Evolutionary conservation across 2,329 filamentous ascomycete species (phyloP).

Genomic region (Nothophaeocryptopus gaeumannii): DNA sequence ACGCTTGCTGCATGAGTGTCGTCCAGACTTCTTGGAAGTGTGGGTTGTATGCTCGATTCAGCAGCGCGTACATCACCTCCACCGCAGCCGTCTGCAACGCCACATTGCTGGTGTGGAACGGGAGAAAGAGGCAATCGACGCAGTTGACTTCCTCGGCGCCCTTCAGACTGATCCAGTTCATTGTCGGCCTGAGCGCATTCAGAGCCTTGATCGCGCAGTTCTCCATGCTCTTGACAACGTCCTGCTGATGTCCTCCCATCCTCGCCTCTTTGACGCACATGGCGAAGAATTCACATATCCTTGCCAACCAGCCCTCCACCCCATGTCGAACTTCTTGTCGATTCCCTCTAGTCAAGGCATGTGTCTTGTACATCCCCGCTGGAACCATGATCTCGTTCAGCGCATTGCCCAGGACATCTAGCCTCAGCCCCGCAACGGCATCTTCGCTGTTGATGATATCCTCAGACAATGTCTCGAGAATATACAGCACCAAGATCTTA

Average conservation of each 20-base stretch:
- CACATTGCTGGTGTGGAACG: slow-evolving; percentile 67
- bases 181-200: slow-evolving; percentile 71
- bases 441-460: slow-evolving; percentile 91
- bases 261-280: slow-evolving; percentile 60
- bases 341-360: slow-evolving; percentile 60
- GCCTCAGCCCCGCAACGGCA: slow-evolving; percentile 75
- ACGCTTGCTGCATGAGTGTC: slow-evolving; percentile 27
- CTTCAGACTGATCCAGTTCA: slow-evolving; percentile 84
- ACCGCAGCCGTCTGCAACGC: slow-evolving; percentile 67
- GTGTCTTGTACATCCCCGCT: slow-evolving; percentile 66
- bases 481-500: slow-evolving; percentile 82
- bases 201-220: slow-evolving; percentile 71
- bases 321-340: slow-evolving; percentile 70
- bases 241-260: slow-evolving; percentile 43
- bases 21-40: slow-evolving; percentile 59
- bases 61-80: slow-evolving; percentile 38
- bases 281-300: slow-evolving; percentile 70
- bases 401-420: slow-evolving; percentile 79
- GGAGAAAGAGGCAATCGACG: slow-evolving; percentile 67
- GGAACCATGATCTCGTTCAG: slow-evolving; percentile 94
- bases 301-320: slow-evolving; percentile 80
- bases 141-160: slow-evolving; percentile 70
- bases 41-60: slow-evolving; percentile 55
- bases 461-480: slow-evolving; percentile 88
- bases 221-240: slow-evolving; percentile 53